Percentiles rank a stretch among this genome's conserved stretches.
These are phyloP conservation scores for Dictyostelium brefeldianum DNA, from an alignment of 78 protist species.

Conservation along the genomic window DNA sequence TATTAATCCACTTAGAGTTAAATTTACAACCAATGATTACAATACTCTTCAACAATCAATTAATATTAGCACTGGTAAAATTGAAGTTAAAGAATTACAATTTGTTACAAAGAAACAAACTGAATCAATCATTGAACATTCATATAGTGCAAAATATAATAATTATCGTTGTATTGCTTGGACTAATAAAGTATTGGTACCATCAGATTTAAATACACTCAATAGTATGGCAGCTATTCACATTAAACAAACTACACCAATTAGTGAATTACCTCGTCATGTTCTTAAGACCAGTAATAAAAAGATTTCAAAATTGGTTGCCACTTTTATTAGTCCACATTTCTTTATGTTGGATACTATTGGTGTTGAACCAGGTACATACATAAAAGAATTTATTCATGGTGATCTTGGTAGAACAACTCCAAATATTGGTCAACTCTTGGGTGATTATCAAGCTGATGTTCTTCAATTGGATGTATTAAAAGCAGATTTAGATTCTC, in stretches of 20 bases:
- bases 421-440: slow-evolving; percentile 85
- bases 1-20: slow-evolving; percentile 42
- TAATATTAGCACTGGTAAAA: slow-evolving; percentile 7
- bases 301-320: slow-evolving; percentile 39
- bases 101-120: slow-evolving; percentile 69
- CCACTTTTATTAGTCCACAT: slow-evolving; percentile 78
- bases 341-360: slow-evolving; percentile 72
- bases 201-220: neutral
- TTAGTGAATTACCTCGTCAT: slow-evolving; percentile 92
- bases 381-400: slow-evolving; percentile 92
- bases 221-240: slow-evolving; percentile 3
- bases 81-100: slow-evolving; percentile 76
- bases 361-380: slow-evolving; percentile 90
- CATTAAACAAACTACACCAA: slow-evolving; percentile 88
- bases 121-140: slow-evolving; percentile 42
- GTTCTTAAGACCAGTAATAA: slow-evolving; percentile 43
- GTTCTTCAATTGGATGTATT: slow-evolving; percentile 81
- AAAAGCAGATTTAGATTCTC: slow-evolving; percentile 69
- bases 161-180: slow-evolving; percentile 85
- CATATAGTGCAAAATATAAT: slow-evolving; percentile 79
- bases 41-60: neutral
- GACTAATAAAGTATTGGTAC: slow-evolving; percentile 24
- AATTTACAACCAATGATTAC: slow-evolving; percentile 28
- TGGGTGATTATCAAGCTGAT: slow-evolving; percentile 75
- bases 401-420: slow-evolving; percentile 95